Base-by-base conservation (phyloP, 805 yeast species). In the Teunomyces tritomae region DNA sequence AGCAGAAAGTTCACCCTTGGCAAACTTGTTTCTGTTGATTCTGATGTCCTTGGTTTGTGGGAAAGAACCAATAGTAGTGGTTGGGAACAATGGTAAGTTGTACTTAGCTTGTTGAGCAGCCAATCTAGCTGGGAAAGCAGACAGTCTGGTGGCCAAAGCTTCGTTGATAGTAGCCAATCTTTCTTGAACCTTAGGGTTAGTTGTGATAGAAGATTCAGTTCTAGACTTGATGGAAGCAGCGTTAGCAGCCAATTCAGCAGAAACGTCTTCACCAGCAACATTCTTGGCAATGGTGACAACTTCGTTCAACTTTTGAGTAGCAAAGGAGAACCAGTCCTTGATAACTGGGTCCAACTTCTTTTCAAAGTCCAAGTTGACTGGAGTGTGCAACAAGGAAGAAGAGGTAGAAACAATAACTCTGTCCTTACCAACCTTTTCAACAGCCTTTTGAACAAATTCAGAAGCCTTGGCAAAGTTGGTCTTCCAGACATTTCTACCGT, bases 21-120 rank as follows among this genome's bases (percentile, higher is more conserved):
- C 81, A 78, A 87, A 90, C 80, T 92, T 94, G 86, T 92, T 90
- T 84, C 99, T 92, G 87, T 87, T 87, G 74, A 91, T 77, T 83
- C 99, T 89, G 78, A 94, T 94, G 74, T 94, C 99, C 82, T 90
- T 89, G 74, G 99, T 94, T 83, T 94, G 99, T 65, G 99, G 99
- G 97, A 94, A 94, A 57, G 99, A 94, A 76, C 99, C 99, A 74
- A 94, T 94, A 65, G 99, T 94, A 73, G 99, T 94, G 71, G 99
- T 94, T 78, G 99, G 99, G 96, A 94, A 94, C 68, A 88, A 78
- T 62, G 99, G 99, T 73, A 94, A 81, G 82, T 94, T 87, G 81
- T 87, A 88, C 70, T 83, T 78, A 62, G 74, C 77, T 79, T 88
- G 81, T 81, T 94, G 99, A 63, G 84, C 91, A 61, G 77, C 85